Evolutionary conservation across 129 eudicot species (phyloP).

Genomic region (Mikania micrantha): DNA sequence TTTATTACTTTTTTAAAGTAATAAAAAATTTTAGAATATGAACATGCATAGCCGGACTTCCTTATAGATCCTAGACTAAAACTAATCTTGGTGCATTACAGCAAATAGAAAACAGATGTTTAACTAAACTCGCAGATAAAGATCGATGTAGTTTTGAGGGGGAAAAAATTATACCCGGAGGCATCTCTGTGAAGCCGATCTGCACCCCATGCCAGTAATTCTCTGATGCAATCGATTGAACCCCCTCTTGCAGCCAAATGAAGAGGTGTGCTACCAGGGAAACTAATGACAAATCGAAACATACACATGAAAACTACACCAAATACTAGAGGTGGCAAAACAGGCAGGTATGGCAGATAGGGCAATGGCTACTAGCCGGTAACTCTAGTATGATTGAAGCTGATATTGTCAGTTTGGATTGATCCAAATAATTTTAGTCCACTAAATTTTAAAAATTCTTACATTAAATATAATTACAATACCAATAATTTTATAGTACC

Average conservation of each 20-base stretch:
- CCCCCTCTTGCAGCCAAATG: slow-evolving; percentile 99
- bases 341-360: neutral
- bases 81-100: slow-evolving; percentile 12
- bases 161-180: slow-evolving; percentile 22
- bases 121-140: slow-evolving; percentile 3
- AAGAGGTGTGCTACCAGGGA: slow-evolving; percentile 90
- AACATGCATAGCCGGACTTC: slow-evolving; percentile 5
- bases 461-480: neutral
- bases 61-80: neutral
- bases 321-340: neutral
- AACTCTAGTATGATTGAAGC: neutral
- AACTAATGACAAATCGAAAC: slow-evolving; percentile 30
- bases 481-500: neutral
- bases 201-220: slow-evolving; percentile 96
- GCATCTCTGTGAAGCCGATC: slow-evolving; percentile 65
- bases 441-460: neutral
- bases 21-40: neutral
- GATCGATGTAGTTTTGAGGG: neutral
- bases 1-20: neutral
- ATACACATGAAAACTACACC: neutral
- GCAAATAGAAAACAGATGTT: neutral
- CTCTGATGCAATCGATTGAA: slow-evolving; percentile 93
- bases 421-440: neutral
- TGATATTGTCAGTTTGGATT: neutral
- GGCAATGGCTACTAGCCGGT: no score